Conservation (phyloP, 2,329 filamentous ascomycete genomes). For the Aspergillus neotritici region DNA sequence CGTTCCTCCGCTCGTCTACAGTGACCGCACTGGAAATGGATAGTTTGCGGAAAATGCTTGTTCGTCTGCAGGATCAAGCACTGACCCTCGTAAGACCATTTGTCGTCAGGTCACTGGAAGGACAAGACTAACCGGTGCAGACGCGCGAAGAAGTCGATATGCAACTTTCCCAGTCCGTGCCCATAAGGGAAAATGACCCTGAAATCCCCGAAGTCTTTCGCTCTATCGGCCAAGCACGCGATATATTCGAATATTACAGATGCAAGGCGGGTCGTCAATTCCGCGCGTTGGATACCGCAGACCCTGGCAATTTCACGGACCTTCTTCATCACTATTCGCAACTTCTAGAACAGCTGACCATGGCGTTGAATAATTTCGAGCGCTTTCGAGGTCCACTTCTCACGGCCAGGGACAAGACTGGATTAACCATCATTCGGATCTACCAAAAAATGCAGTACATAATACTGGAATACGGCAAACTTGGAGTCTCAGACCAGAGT, state of each 20-base stretch:
- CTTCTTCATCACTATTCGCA: not conserved
- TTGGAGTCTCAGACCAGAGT: constrained; percentile 11
- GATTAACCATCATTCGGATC: constrained; percentile 5
- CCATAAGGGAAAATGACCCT: not conserved
- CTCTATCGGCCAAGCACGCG: constrained; percentile 6
- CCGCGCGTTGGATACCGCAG: not conserved
- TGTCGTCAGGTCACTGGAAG: not conserved
- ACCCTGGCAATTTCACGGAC: not conserved
- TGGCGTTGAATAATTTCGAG: constrained; percentile 4
- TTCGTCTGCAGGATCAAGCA: constrained; percentile 6
- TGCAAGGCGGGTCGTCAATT: not conserved
- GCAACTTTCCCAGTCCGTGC: too few species aligned
- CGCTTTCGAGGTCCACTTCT: not conserved
- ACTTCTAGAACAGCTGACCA: constrained; percentile 1
- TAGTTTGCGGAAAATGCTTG: constrained; percentile 4
- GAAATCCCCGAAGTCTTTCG: constrained; percentile 1
- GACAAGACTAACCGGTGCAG: too few species aligned
- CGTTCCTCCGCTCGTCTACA: constrained; percentile 7
- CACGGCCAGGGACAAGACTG: constrained; percentile 3
- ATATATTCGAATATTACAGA: constrained; percentile 3
- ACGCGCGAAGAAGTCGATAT: too few species aligned
- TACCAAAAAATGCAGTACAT: constrained; percentile 3
- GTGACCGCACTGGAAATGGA: constrained; percentile 9
- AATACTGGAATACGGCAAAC: constrained; percentile 4
- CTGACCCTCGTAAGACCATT: constrained; percentile 2